These are phyloP conservation scores for Fusarium annulatum DNA, from an alignment of 2,329 filamentous ascomycete species.

Conservation along the genomic window DNA sequence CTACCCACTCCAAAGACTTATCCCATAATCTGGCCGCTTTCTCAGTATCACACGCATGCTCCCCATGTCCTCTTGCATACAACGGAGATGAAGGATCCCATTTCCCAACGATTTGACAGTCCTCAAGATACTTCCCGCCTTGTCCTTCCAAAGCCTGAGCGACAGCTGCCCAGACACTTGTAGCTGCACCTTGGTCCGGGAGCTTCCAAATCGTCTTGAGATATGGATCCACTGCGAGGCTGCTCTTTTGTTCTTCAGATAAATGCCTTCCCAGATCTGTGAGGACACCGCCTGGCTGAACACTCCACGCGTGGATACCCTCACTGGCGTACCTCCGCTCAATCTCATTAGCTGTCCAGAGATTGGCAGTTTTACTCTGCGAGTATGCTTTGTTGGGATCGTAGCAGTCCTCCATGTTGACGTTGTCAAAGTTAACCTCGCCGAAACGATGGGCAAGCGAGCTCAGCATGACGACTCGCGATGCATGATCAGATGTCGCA, in stretches of 20 bases:
- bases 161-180: conserved; percentile 4
- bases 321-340: neutral
- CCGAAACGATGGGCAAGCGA: conserved; percentile 14
- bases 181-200: neutral
- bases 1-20: neutral
- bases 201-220: neutral
- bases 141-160: neutral
- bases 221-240: neutral
- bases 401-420: conserved; percentile 8
- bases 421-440: neutral
- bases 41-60: neutral
- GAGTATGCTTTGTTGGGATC: conserved; percentile 1
- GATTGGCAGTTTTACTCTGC: neutral
- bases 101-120: conserved; percentile 6
- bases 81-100: neutral
- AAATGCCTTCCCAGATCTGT: neutral
- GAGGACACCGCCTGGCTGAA: neutral
- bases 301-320: neutral
- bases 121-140: conserved; percentile 8
- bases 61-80: neutral
- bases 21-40: neutral
- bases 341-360: conserved; percentile 15
- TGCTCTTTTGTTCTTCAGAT: neutral
- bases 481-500: neutral
- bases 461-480: neutral